These are phyloP conservation scores for Fraxinus sp. DNA, from an alignment of 305 asterid genomes.

Conservation along the genomic window DNA sequence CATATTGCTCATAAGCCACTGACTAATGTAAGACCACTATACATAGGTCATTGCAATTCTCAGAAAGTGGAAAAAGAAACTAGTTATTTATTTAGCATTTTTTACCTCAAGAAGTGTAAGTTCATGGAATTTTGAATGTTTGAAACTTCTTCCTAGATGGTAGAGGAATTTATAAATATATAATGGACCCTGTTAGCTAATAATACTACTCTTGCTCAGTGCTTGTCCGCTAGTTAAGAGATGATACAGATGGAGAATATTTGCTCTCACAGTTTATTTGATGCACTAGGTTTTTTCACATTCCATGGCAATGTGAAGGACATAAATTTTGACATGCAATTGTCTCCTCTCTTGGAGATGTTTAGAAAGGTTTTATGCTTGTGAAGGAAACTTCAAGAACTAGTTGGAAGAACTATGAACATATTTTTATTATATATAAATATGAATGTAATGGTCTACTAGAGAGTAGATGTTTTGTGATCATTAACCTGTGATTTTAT, in stretches of 20 bases:
- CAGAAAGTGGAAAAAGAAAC: neutral
- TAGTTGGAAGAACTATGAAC: neutral
- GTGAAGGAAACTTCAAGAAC: neutral
- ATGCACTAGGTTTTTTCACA: neutral
- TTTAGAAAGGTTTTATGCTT: neutral
- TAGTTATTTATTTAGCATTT: neutral
- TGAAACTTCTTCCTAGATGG: neutral
- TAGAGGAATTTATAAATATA: neutral
- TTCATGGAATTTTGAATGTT: neutral
- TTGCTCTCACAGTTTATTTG: neutral
- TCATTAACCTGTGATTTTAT: conserved; percentile 17
- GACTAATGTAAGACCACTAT: neutral
- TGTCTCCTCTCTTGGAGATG: neutral
- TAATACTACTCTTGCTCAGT: neutral
- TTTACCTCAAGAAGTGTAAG: neutral
- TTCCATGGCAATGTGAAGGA: neutral
- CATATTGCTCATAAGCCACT: neutral
- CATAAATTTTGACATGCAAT: neutral
- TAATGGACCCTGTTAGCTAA: neutral
- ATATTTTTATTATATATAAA: neutral
- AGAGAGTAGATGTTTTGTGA: neutral
- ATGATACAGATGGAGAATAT: neutral
- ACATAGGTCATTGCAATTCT: neutral
- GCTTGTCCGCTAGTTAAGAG: neutral
- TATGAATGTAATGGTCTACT: neutral